A percentile compares a stretch with the other conserved stretches of the same genome.
Conservation (phyloP, 129 eudicot species). For the Centaurea solstitialis region DNA sequence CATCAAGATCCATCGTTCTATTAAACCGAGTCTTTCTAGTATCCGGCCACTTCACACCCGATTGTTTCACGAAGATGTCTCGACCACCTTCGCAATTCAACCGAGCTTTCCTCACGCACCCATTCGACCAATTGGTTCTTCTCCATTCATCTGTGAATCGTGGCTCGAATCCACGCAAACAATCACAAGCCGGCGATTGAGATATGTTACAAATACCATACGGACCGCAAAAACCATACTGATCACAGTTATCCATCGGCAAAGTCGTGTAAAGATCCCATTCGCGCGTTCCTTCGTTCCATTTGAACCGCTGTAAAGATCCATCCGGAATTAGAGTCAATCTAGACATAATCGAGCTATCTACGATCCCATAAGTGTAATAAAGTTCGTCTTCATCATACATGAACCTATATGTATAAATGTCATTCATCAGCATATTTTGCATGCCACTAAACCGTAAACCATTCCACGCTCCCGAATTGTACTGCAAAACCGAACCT, state of each 20-base stretch:
- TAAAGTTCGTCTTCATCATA: slow-evolving; percentile 11
- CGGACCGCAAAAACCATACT: slow-evolving; percentile 36
- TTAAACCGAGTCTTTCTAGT: slow-evolving; percentile 28
- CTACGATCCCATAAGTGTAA: slow-evolving; percentile 33
- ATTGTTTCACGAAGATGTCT: slow-evolving; percentile 34
- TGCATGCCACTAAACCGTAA: slow-evolving; percentile 38
- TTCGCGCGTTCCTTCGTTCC: slow-evolving; percentile 16
- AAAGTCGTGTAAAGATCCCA: slow-evolving; percentile 19
- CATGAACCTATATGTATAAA: slow-evolving; percentile 31
- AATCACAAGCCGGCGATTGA: slow-evolving; percentile 26
- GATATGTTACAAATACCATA: slow-evolving; percentile 35
- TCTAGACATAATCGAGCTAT: slow-evolving; percentile 23
- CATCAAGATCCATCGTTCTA: slow-evolving; percentile 38
- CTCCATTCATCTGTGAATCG: slow-evolving; percentile 38
- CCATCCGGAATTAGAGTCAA: slow-evolving; percentile 39
- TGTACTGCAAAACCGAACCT: slow-evolving; percentile 32
- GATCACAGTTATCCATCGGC: slow-evolving; percentile 39
- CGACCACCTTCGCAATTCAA: slow-evolving; percentile 31
- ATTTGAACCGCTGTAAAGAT: slow-evolving; percentile 15
- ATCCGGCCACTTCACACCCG: slow-evolving; percentile 38
- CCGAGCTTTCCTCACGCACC: slow-evolving; percentile 37
- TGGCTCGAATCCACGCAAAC: slow-evolving; percentile 43
- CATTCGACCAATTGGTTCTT: slow-evolving; percentile 35
- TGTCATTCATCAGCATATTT: slow-evolving; percentile 18
- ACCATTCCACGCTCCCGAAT: slow-evolving; percentile 69